These are phyloP conservation scores for Sarocladium strictum DNA, from an alignment of 2,329 filamentous ascomycete genomes.

Conservation along the genomic window DNA sequence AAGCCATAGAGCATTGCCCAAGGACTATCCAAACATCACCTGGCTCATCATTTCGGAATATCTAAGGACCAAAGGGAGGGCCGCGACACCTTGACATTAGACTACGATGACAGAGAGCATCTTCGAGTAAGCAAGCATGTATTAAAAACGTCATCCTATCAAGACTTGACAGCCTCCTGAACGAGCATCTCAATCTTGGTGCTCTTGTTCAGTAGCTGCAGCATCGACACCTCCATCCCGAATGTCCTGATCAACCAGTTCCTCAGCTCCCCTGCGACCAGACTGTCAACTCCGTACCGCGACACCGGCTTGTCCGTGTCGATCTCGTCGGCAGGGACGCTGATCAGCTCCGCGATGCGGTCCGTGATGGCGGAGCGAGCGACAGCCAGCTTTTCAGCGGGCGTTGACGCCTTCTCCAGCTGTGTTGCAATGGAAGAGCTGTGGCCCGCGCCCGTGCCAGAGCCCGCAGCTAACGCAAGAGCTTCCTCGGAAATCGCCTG, in stretches of 20 bases:
- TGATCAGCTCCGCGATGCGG: constrained; percentile 15
- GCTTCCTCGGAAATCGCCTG: constrained; percentile 1
- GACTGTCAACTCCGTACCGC: constrained; percentile 32
- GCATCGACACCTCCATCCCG: not conserved
- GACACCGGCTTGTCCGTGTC: constrained; percentile 20
- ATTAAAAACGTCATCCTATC: too few species aligned
- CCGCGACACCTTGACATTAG: too few species aligned
- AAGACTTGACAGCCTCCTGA: not conserved
- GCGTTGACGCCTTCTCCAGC: not conserved
- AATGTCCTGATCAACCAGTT: constrained; percentile 24
- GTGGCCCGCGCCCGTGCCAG: not conserved
- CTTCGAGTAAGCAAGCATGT: too few species aligned
- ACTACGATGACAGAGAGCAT: too few species aligned
- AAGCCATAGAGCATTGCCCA: too few species aligned
- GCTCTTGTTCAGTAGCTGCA: not conserved
- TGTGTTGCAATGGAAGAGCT: not conserved
- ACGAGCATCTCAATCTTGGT: not conserved
- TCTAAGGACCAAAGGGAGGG: too few species aligned
- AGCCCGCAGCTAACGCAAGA: not conserved
- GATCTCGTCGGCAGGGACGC: constrained; percentile 21
- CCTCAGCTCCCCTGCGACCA: constrained; percentile 34
- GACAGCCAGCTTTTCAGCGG: constrained; percentile 4
- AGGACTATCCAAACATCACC: too few species aligned
- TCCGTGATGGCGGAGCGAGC: constrained; percentile 11
- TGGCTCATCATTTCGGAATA: too few species aligned